A percentile compares a stretch with the other conserved stretches of the same genome.
Evolutionary conservation across 306 rosid genomes (phyloP).

Genomic region (Ziziphus jujuba): DNA sequence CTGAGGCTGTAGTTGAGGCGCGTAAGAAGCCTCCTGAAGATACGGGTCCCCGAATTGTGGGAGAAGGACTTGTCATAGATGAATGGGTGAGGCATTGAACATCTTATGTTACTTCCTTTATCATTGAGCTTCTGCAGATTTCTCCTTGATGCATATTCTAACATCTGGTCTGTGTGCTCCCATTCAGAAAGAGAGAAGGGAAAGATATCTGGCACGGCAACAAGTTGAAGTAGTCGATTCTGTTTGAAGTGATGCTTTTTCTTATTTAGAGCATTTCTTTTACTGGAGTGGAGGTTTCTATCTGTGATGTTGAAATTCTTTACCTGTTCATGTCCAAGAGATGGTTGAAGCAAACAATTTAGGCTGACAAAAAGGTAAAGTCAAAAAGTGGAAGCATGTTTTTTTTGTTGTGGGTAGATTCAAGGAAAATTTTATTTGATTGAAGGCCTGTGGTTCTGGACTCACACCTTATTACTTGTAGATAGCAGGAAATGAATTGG

Average conservation of each 20-base stretch:
- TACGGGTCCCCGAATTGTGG: constrained; percentile 63
- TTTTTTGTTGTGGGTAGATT: constrained; percentile 19
- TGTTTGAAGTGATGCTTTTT: constrained; percentile 40
- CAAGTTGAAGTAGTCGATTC: constrained; percentile 82
- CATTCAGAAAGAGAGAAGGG: constrained; percentile 91
- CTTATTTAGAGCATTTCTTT: constrained; percentile 19
- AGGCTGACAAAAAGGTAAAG: constrained; percentile 12
- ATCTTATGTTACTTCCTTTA: constrained; percentile 7
- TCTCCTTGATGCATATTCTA: constrained; percentile 10
- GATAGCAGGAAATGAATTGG: constrained; percentile 36
- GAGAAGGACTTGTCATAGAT: constrained; percentile 89
- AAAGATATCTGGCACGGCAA: constrained; percentile 87
- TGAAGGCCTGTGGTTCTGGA: constrained; percentile 23
- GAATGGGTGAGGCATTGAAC: constrained; percentile 83
- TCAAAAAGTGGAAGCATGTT: constrained; percentile 18
- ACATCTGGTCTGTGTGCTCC: constrained; percentile 1
- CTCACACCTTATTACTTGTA: constrained; percentile 30
- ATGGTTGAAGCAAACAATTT: constrained; percentile 30
- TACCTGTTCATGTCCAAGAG: constrained; percentile 26
- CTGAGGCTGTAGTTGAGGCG: constrained; percentile 77
- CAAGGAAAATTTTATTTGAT: constrained; percentile 27
- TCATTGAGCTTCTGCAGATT: constrained; percentile 1
- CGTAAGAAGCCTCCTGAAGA: constrained; percentile 84
- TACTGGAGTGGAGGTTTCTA: constrained; percentile 27
- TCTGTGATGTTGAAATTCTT: constrained; percentile 27